Conservation (phyloP, 2,329 filamentous ascomycete genomes). For the Botrytis hyacinthi region DNA sequence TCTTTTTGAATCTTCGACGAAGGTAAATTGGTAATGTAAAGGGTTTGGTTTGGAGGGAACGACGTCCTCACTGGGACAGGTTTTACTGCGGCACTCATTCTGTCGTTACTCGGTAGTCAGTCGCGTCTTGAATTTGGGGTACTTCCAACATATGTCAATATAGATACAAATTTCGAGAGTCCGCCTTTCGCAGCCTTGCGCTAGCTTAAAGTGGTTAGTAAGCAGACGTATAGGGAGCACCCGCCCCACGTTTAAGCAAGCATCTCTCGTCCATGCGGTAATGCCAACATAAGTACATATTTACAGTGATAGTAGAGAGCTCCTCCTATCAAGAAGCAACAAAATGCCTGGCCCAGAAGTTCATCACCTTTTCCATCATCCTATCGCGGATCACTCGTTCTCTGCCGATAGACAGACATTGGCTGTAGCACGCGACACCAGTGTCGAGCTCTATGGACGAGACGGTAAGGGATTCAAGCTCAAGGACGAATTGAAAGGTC, state of each 20-base stretch:
- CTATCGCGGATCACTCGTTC: slow-evolving; percentile 98
- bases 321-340: slow-evolving; percentile 71
- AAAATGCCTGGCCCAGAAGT: slow-evolving; percentile 84
- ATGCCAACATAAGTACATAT: slow-evolving; percentile 21
- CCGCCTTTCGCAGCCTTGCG: slow-evolving; percentile 19
- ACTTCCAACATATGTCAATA: neutral
- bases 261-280: slow-evolving; percentile 17
- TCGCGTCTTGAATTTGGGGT: neutral
- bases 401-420: slow-evolving; percentile 85
- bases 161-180: slow-evolving; percentile 9
- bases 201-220: slow-evolving; percentile 16
- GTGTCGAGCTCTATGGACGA: slow-evolving; percentile 81
- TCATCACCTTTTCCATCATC: slow-evolving; percentile 93
- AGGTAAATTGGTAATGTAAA: slow-evolving; percentile 84
- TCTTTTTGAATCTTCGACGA: slow-evolving; percentile 87
- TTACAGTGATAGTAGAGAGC: slow-evolving; percentile 88
- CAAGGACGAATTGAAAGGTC: slow-evolving; percentile 89
- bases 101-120: neutral
- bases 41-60: slow-evolving; percentile 69
- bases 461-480: slow-evolving; percentile 74
- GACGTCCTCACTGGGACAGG: slow-evolving; percentile 3
- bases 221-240: neutral
- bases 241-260: slow-evolving; percentile 14
- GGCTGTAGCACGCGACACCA: slow-evolving; percentile 86
- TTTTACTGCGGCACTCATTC: slow-evolving; percentile 12